phyloP scores from a whole-genome alignment of 768 basidiomycete species.

The Leccinum broughii region DNA sequence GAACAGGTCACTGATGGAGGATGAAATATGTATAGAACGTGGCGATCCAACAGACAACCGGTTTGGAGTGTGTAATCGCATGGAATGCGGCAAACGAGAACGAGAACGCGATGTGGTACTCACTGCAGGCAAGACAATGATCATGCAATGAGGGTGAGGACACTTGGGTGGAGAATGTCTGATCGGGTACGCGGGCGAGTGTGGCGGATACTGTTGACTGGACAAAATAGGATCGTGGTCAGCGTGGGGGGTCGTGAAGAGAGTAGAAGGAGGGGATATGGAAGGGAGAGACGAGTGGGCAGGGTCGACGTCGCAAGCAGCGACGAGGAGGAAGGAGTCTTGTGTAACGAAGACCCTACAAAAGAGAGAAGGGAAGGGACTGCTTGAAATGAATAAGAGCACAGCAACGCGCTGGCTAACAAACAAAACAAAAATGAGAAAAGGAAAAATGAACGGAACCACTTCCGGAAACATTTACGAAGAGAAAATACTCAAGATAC shows the following conservation, averaged over 20 bases:
- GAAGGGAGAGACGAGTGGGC: constrained; percentile 20
- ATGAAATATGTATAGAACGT: constrained; percentile 15
- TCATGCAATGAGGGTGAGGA: constrained; percentile 42
- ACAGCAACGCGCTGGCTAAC: constrained; percentile 24
- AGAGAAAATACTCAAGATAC: constrained; percentile 9
- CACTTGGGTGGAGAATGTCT: constrained; percentile 42
- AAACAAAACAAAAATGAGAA: constrained; percentile 20
- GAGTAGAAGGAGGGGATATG: constrained; percentile 25
- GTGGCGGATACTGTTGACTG: constrained; percentile 30
- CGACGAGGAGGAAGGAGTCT: constrained; percentile 27
- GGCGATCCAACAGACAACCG: background rate
- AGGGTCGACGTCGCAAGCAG: constrained; percentile 22
- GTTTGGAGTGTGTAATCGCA: constrained; percentile 6
- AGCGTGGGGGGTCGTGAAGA: constrained; percentile 36
- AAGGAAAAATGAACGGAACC: constrained; percentile 5
- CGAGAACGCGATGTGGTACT: constrained; percentile 26
- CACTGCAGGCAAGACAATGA: constrained; percentile 37
- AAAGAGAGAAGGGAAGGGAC: constrained; percentile 23
- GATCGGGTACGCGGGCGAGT: constrained; percentile 34
- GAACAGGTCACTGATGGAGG: constrained; percentile 11
- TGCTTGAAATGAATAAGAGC: constrained; percentile 34
- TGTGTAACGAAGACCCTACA: constrained; percentile 26
- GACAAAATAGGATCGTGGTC: constrained; percentile 39
- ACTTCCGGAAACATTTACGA: constrained; percentile 5
- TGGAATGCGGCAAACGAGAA: constrained; percentile 12